Evolutionary conservation across 164 flowering plant species (phyloP).

Genomic region (Malania oleifera): DNA sequence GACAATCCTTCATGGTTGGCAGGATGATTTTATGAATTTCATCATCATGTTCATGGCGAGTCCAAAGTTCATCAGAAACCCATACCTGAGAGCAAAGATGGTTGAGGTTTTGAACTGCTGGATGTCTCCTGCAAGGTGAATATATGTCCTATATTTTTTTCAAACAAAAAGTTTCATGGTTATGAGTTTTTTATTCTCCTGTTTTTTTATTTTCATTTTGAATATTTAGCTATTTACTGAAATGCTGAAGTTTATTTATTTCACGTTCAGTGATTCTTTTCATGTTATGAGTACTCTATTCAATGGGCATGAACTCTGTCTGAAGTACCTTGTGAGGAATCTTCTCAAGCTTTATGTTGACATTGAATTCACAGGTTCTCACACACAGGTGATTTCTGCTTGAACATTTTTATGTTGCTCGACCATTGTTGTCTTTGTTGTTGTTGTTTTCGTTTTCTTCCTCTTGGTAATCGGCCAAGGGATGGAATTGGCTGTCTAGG

Average conservation of each 20-base stretch:
- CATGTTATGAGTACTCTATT: constrained; percentile 65
- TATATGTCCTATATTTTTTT: not conserved
- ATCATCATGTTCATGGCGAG: constrained; percentile 99
- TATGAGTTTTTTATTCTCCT: not conserved
- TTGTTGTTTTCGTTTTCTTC: too few species aligned
- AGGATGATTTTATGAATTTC: constrained; percentile 99
- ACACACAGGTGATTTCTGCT: constrained; percentile 70
- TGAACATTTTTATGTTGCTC: not conserved
- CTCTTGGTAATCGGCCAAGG: too few species aligned
- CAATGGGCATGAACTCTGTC: constrained; percentile 85
- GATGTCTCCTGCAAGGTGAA: constrained; percentile 89
- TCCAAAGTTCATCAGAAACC: constrained; percentile 77
- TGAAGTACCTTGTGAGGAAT: constrained; percentile 84
- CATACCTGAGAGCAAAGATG: constrained; percentile 98
- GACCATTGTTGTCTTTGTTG: not conserved
- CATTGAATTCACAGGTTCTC: constrained; percentile 98
- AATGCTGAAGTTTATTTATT: constrained; percentile 4
- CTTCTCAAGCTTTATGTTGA: constrained; percentile 98
- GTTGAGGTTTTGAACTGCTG: constrained; percentile 97
- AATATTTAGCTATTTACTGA: not conserved
- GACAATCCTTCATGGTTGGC: constrained; percentile 16
- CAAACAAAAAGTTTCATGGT: not conserved
- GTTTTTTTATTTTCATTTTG: not conserved
- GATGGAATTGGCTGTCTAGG: too few species aligned
- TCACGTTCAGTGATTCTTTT: constrained; percentile 66